These are phyloP conservation scores for Starmerella davenportii DNA, from an alignment of 805 yeast genomes.

Conservation along the genomic window DNA sequence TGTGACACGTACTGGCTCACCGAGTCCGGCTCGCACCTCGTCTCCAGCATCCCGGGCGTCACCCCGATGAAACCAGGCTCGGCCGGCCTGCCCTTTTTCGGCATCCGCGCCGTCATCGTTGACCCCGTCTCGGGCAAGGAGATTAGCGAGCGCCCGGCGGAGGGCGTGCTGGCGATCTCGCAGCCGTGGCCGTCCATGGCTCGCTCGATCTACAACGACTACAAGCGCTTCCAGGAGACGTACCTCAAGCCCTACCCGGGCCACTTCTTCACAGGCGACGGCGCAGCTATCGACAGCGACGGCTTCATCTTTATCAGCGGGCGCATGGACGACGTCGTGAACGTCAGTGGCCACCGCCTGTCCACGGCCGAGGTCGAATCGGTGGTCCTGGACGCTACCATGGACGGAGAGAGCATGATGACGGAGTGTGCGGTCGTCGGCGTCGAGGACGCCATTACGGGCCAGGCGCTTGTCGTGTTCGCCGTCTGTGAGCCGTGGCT, in stretches of 20 bases:
- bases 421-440: slow-evolving; percentile 97
- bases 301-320: slow-evolving; percentile 97
- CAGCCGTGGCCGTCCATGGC: slow-evolving; percentile 98
- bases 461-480: slow-evolving; percentile 93
- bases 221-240: slow-evolving; percentile 71
- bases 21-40: slow-evolving; percentile 88
- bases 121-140: slow-evolving; percentile 88
- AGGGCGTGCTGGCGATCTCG: slow-evolving; percentile 85
- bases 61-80: slow-evolving; percentile 94
- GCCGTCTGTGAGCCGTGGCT: slow-evolving; percentile 39
- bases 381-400: slow-evolving; percentile 29
- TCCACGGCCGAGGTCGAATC: slow-evolving; percentile 98
- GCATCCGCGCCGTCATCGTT: slow-evolving; percentile 74
- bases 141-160: slow-evolving; percentile 72
- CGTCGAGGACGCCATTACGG: slow-evolving; percentile 82
- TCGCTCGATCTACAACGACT: slow-evolving; percentile 82
- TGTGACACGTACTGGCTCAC: slow-evolving; percentile 99
- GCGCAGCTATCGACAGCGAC: slow-evolving; percentile 92
- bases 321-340: slow-evolving; percentile 95
- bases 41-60: slow-evolving; percentile 87
- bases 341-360: slow-evolving; percentile 91
- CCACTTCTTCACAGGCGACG: slow-evolving; percentile 92
- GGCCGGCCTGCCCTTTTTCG: slow-evolving; percentile 92
- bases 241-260: slow-evolving; percentile 87
- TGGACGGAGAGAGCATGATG: slow-evolving; percentile 59